Evolutionary conservation across 1,284 basidiomycete species (phyloP).

Genomic region (Phylloboletellus chloephorus): DNA sequence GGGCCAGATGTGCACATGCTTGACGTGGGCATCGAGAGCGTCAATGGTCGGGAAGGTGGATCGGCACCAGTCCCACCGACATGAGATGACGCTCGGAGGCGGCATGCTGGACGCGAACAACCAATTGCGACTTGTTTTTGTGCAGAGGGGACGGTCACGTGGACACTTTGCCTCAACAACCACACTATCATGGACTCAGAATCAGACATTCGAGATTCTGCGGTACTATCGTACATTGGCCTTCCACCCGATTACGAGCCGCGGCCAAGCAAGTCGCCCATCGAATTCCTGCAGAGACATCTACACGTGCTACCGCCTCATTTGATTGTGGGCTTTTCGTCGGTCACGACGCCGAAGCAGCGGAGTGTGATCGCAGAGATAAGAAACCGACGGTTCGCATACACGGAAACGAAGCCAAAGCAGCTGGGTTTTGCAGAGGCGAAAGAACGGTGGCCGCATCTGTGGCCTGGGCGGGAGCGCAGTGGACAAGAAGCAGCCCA

Average conservation of each 20-base stretch:
- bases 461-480: conserved; percentile 56
- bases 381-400: conserved; percentile 64
- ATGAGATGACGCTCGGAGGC: conserved; percentile 16
- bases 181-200: conserved; percentile 7
- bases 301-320: conserved; percentile 63
- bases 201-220: conserved; percentile 35
- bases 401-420: conserved; percentile 46
- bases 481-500: conserved; percentile 47
- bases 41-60: conserved; percentile 34
- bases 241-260: conserved; percentile 54
- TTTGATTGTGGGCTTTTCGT: conserved; percentile 52
- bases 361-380: conserved; percentile 57
- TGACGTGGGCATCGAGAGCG: conserved; percentile 42
- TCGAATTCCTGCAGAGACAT: conserved; percentile 58
- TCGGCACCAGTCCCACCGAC: conserved; percentile 50
- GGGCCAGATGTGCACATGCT: conserved; percentile 41
- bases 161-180: too few species aligned
- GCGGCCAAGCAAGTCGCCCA: conserved; percentile 51
- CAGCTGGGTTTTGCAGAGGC: conserved; percentile 51
- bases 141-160: too few species aligned
- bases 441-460: conserved; percentile 51
- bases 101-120: conserved; percentile 5
- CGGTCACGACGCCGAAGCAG: conserved; percentile 59
- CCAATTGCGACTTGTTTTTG: conserved; percentile 22
- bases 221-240: conserved; percentile 57